Evolutionary conservation across 176 grass and related monocot genomes (phyloP).

Genomic region (bread wheat (Triticum aestivum)): DNA sequence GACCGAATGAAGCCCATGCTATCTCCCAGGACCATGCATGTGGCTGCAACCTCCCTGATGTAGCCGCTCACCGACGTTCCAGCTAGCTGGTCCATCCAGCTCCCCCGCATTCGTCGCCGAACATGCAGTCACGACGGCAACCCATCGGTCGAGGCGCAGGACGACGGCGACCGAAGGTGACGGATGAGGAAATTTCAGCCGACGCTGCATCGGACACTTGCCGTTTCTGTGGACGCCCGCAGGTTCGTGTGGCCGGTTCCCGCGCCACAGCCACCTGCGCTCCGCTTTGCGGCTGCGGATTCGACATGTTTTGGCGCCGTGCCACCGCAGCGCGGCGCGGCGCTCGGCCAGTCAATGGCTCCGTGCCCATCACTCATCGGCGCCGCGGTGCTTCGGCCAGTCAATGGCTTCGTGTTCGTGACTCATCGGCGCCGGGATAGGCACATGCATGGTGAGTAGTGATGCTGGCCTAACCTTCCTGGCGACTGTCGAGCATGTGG

Average conservation of each 20-base stretch:
- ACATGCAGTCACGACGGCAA: not conserved
- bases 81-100: not conserved
- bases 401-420: too few relatives aligned
- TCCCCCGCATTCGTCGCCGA: not conserved
- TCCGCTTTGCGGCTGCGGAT: constrained; percentile 11
- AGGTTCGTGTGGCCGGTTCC: constrained; percentile 7
- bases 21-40: not conserved
- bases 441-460: not conserved
- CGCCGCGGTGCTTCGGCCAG: too few relatives aligned
- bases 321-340: not conserved
- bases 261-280: not conserved
- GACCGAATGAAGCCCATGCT: not conserved
- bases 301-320: not conserved
- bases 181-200: not conserved
- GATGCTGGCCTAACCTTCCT: constrained; percentile 1
- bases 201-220: not conserved
- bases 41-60: not conserved
- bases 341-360: not conserved
- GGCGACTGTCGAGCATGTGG: not conserved
- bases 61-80: not conserved
- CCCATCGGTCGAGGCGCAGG: not conserved
- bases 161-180: not conserved
- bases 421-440: not conserved
- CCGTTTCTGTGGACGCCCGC: constrained; percentile 36
- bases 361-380: not conserved